Evolutionary conservation across 2,329 filamentous ascomycete species (phyloP), one percentile per base, ranked within the genome.

Genomic region (Sporothrix pallida): DNA sequence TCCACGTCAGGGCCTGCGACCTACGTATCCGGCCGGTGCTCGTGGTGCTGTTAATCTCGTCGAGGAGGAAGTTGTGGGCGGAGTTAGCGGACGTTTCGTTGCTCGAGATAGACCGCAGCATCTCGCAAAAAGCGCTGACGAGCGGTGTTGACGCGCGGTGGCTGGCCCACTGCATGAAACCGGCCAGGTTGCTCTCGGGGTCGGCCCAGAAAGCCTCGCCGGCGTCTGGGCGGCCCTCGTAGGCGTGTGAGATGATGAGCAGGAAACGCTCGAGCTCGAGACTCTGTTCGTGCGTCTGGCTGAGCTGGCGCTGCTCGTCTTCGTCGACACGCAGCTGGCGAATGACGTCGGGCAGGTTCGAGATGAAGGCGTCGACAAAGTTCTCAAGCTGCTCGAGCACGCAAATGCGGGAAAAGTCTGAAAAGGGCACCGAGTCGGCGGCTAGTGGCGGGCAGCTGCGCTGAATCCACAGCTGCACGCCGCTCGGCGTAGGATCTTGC

Each of bases 141-240:
- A 97, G 88, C n/a, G 96, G 96, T 0, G 97, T 98, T 0, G 97
- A 97, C 75, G 97, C 94, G 78, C 96, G 88, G 77, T 94, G 92
- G 3, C 96, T 97, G n/a, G 95, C 93, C 96, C 96, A 99, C 76
- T 97, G 93, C 80, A 99, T 87, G 80, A 99, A 99, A 0, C 96
- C 96, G 76, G 95, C 93, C 46, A 99, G 85, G 77, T 98, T 97
- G 79, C 94, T 94, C 78, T 99, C 96, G 1, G 92, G 90, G 79
- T 98, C 95, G 46, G 89, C 88, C 96, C 96, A 99, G 78, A 98
- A 98, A 63, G 91, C 92, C 79, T 93, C 90, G 10, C 95, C 93
- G 37, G 94, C 92, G 70, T 97, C 93, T 17, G 92, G 89, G 50
- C 94, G 91, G 44, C 92, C 90, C 79, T 98, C 93, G 79, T 95